phyloP scores from a whole-genome alignment of 2,329 filamentous ascomycete genomes.

The Aspergillus costaricaensis region DNA sequence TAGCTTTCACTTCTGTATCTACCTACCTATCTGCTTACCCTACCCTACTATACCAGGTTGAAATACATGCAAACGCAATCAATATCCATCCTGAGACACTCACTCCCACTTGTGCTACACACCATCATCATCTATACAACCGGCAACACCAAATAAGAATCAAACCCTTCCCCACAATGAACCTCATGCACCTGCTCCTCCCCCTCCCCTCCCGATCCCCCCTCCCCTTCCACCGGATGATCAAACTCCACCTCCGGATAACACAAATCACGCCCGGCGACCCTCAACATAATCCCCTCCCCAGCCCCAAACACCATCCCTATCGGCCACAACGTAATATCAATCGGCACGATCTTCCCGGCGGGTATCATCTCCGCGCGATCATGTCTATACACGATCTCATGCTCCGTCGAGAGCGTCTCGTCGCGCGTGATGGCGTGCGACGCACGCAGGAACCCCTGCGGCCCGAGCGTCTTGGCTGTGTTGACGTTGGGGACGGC shows the following conservation, averaged over 20 bases:
- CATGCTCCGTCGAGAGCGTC: background rate
- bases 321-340: constrained; percentile 25
- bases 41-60: background rate
- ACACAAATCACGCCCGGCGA: constrained; percentile 27
- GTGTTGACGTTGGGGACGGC: constrained; percentile 21
- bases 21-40: background rate
- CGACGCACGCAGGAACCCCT: constrained; percentile 26
- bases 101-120: no score
- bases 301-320: constrained; percentile 28
- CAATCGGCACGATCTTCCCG: constrained; percentile 16
- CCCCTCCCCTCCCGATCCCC: background rate
- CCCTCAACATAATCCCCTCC: constrained; percentile 23
- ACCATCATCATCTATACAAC: background rate
- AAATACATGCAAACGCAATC: no score
- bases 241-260: constrained; percentile 19
- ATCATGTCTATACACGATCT: constrained; percentile 8
- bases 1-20: background rate
- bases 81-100: no score
- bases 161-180: constrained; percentile 14
- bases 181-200: constrained; percentile 13
- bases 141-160: background rate
- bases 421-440: constrained; percentile 7
- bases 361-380: constrained; percentile 9
- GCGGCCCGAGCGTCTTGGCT: constrained; percentile 23
- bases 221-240: background rate